Conservation (phyloP, 805 yeast genomes). For the Myxozyma mucilagina region DNA sequence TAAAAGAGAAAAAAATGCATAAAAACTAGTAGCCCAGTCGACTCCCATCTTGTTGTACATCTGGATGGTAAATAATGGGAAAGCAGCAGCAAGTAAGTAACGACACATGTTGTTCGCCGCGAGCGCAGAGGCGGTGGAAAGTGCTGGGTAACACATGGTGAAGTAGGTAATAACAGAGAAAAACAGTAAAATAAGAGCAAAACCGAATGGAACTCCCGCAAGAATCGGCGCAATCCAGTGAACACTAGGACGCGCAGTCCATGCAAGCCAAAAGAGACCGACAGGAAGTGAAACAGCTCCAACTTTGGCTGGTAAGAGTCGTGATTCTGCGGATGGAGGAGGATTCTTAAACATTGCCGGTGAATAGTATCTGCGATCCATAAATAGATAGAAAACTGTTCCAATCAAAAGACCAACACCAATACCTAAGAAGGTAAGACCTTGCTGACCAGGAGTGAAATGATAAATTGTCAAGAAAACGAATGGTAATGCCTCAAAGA, state of each 20-base stretch:
- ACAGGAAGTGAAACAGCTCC: conserved; percentile 70
- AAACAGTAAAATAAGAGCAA: conserved; percentile 69
- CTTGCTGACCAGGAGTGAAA: conserved; percentile 52
- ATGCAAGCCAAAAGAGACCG: conserved; percentile 76
- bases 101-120: conserved; percentile 85
- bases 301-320: conserved; percentile 46
- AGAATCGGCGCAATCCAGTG: conserved; percentile 74
- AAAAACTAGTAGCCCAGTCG: conserved; percentile 75
- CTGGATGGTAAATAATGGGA: conserved; percentile 84
- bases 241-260: conserved; percentile 62
- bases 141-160: conserved; percentile 70
- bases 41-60: conserved; percentile 71
- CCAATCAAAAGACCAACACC: conserved; percentile 54
- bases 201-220: conserved; percentile 76
- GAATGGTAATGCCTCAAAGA: conserved; percentile 58
- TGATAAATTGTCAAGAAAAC: conserved; percentile 50
- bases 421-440: conserved; percentile 59
- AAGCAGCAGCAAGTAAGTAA: conserved; percentile 71
- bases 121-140: conserved; percentile 78
- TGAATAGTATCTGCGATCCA: conserved; percentile 22
- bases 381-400: conserved; percentile 10
- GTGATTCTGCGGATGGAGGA: conserved; percentile 45
- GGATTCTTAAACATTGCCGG: conserved; percentile 12
- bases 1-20: conserved; percentile 59
- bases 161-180: conserved; percentile 69